A percentile compares a stretch with the other conserved stretches of the same genome.
Evolutionary conservation across 2,329 filamentous ascomycete genomes (phyloP).

Genomic region (Hymenoscyphus occultus): DNA sequence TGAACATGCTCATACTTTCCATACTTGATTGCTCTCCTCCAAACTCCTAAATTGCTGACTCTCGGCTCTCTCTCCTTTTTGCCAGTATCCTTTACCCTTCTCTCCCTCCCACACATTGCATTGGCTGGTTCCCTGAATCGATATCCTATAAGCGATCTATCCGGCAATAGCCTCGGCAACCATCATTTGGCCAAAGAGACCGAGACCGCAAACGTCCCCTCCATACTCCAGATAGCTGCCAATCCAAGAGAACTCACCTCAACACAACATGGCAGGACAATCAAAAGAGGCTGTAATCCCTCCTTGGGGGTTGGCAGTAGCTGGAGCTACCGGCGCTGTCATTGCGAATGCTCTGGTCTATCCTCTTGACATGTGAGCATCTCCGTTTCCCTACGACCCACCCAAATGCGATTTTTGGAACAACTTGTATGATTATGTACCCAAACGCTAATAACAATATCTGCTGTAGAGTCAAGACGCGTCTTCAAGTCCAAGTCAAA

Average conservation of each 20-base stretch:
- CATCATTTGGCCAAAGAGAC: constrained; percentile 1
- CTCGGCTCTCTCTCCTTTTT: background rate
- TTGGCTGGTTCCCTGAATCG: background rate
- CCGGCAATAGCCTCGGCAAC: constrained; percentile 19
- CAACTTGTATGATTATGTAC: background rate
- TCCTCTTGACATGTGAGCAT: constrained; percentile 86
- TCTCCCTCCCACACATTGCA: background rate
- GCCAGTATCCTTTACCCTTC: background rate
- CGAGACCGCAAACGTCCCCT: constrained; percentile 3
- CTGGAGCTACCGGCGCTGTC: constrained; percentile 88
- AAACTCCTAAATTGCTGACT: background rate
- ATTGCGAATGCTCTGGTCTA: constrained; percentile 95
- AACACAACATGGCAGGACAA: constrained; percentile 30
- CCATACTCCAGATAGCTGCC: background rate
- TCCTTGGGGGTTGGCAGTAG: constrained; percentile 89
- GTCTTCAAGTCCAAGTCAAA: constrained; percentile 91
- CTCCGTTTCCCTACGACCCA: constrained; percentile 5
- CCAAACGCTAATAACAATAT: background rate
- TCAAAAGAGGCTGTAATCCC: constrained; percentile 54
- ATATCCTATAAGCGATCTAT: background rate
- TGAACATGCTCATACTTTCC: background rate
- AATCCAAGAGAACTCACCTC: background rate
- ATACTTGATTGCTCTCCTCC: constrained; percentile 1
- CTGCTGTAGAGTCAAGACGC: constrained; percentile 78
- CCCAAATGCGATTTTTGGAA: background rate